Conservation (phyloP, 495 filamentous ascomycete species). For the Coniosporium apollinis region DNA sequence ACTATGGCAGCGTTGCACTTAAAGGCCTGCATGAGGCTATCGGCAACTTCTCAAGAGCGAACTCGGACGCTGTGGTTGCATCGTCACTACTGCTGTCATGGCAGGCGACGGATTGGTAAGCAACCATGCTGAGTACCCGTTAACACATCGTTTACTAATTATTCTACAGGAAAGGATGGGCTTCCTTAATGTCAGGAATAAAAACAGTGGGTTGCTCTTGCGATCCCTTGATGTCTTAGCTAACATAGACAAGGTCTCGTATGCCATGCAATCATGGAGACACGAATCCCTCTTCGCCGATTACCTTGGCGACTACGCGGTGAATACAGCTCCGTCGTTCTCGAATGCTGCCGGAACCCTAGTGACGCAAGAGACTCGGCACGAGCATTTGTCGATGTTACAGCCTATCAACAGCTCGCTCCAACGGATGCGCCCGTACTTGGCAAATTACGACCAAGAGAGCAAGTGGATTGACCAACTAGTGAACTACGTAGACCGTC, state of each 20-base stretch:
- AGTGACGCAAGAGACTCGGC: conserved; percentile 35
- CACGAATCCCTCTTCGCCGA: conserved; percentile 71
- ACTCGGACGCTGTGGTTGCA: conserved; percentile 81
- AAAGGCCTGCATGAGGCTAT: conserved; percentile 82
- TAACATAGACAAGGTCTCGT: conserved; percentile 44
- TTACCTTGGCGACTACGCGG: conserved; percentile 61
- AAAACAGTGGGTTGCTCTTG: conserved; percentile 44
- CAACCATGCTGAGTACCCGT: background rate
- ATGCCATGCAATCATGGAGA: conserved; percentile 87
- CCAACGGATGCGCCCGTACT: conserved; percentile 48
- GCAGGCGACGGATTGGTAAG: conserved; percentile 94
- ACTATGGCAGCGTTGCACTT: conserved; percentile 69
- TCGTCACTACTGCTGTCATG: conserved; percentile 86
- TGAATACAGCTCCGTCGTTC: conserved; percentile 39
- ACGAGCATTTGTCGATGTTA: conserved; percentile 53
- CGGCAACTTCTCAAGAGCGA: conserved; percentile 64
- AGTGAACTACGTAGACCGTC: conserved; percentile 60
- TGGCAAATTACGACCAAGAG: conserved; percentile 59
- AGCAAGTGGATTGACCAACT: conserved; percentile 60
- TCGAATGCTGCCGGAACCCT: conserved; percentile 36
- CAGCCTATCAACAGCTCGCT: conserved; percentile 50
- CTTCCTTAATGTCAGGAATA: conserved; percentile 79
- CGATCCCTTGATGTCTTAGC: background rate
- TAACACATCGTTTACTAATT: conserved; percentile 20
- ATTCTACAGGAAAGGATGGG: conserved; percentile 71